phyloP scores from a whole-genome alignment of 1,139 yeast genomes.

The Candida tunisiensis region DNA sequence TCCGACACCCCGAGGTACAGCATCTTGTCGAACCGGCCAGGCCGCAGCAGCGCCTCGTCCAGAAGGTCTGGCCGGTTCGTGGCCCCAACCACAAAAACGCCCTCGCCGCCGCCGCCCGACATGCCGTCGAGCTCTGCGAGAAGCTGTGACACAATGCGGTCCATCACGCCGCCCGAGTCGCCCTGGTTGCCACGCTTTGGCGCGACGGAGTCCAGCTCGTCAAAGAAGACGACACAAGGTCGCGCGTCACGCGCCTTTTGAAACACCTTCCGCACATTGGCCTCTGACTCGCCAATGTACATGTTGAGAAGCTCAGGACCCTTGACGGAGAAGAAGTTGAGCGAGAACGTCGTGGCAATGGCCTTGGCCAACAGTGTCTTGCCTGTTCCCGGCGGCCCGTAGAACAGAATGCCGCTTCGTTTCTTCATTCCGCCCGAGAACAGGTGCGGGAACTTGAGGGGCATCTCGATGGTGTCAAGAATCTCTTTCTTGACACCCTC shows the following conservation, averaged over 20 bases:
- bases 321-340: slow-evolving; percentile 87
- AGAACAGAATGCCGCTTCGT: slow-evolving; percentile 83
- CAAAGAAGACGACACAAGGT: slow-evolving; percentile 95
- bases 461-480: slow-evolving; percentile 90
- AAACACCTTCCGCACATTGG: slow-evolving; percentile 86
- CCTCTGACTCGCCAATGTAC: slow-evolving; percentile 98
- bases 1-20: slow-evolving; percentile 85
- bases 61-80: slow-evolving; percentile 89
- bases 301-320: slow-evolving; percentile 91
- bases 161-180: slow-evolving; percentile 98
- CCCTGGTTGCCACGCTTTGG: slow-evolving; percentile 98
- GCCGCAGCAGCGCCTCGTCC: slow-evolving; percentile 86
- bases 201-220: slow-evolving; percentile 94
- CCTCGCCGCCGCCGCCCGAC: slow-evolving; percentile 78
- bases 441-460: slow-evolving; percentile 79
- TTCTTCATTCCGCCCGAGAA: slow-evolving; percentile 81
- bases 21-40: slow-evolving; percentile 94
- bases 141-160: slow-evolving; percentile 87
- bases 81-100: slow-evolving; percentile 95
- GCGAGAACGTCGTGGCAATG: slow-evolving; percentile 84
- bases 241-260: slow-evolving; percentile 91
- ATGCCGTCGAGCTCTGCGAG: slow-evolving; percentile 92
- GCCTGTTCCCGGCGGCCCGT: slow-evolving; percentile 99
- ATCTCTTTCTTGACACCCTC: slow-evolving; percentile 84
- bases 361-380: slow-evolving; percentile 91